Percentiles rank a stretch among this genome's conserved stretches.
Conservation (phyloP, 1,284 basidiomycete genomes). For the Fomitopsis betulina region DNA sequence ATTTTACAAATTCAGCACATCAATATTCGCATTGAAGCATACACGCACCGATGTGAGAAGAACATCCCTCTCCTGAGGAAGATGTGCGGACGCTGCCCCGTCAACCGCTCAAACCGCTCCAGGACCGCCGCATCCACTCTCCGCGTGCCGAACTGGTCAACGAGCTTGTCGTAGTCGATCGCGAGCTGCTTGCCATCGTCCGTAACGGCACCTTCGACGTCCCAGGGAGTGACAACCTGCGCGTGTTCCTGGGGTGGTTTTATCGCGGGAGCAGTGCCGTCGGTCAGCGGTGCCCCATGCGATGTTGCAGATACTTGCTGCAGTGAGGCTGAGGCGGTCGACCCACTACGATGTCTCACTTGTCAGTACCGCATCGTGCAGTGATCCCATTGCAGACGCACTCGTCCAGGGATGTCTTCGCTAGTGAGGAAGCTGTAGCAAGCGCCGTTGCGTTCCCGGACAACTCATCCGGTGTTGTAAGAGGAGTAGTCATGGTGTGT, state of each 20-base stretch:
- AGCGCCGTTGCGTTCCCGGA: conserved; percentile 11
- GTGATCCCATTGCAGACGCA: neutral
- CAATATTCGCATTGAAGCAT: neutral
- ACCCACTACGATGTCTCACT: neutral
- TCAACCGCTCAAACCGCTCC: conserved; percentile 88
- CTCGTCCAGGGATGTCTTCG: conserved; percentile 9
- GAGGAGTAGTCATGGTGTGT: neutral
- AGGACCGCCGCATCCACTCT: conserved; percentile 76
- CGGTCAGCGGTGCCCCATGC: neutral
- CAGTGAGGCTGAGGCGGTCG: neutral
- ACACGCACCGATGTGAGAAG: conserved; percentile 87
- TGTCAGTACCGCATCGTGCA: neutral
- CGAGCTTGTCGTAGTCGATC: conserved; percentile 96
- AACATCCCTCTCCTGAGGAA: conserved; percentile 92
- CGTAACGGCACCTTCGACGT: conserved; percentile 91
- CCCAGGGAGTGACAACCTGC: conserved; percentile 95
- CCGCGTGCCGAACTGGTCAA: conserved; percentile 92
- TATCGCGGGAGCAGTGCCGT: conserved; percentile 18
- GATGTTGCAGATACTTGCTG: neutral
- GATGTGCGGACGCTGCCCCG: conserved; percentile 88
- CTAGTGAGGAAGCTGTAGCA: conserved; percentile 10
- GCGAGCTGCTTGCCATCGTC: conserved; percentile 86
- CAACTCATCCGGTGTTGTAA: conserved; percentile 8
- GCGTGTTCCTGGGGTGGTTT: conserved; percentile 29
- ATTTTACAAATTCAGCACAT: no score